Evolutionary conservation across 2,329 filamentous ascomycete genomes (phyloP), one percentile per base, ranked within the genome.

Genomic region (Periglandula ipomoeae): DNA sequence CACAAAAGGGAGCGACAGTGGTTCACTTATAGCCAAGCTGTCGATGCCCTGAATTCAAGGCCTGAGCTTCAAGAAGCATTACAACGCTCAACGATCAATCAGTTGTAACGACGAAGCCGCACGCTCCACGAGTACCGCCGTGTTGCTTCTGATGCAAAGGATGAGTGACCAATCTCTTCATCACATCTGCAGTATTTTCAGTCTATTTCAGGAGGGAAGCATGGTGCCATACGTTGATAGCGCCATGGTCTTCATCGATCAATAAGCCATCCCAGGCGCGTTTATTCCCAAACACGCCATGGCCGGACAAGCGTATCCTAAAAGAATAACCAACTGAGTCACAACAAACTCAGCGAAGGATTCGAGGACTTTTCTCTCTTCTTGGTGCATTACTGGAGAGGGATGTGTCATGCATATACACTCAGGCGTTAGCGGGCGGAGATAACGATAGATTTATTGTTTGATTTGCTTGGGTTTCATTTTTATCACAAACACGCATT

Each of bases 1-100:
- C 82, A 95, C 68, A 97, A 96, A 76, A 80, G 93, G 60, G 84
- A 84, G 65, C 82, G 93, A 52, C 81, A 85, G 65, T 98, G 93
- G 93, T 89, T 95, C 66, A 84, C 82, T 46, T 96, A 88, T 65
- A 70, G 76, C 45, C 81, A 94, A 66, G 93, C 93, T n/a, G 81
- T 80, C 55, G 81, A 87, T 56, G 82, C 84, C 44, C 72, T 98
- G 59, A 77, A 81, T 56, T 78, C 80, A 52, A 79, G 93, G 50
- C 91, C 91, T 2, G 93, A 97, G 74, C 74, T 98, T 51, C 73
- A 91, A 55, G 87, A 95, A 65, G 93, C 93, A 26, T 74, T 98
- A 53, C 84, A 87, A 61, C 78, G 86, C 60, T 94, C 88, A 63
- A 85, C 84, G 47, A 76, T 89, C 67, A 78, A 81, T 61, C 62